A percentile compares a stretch with the other conserved stretches of the same genome.
Evolutionary conservation across 805 yeast genomes (phyloP).

Genomic region (Wickerhamomyces xylosicus): DNA sequence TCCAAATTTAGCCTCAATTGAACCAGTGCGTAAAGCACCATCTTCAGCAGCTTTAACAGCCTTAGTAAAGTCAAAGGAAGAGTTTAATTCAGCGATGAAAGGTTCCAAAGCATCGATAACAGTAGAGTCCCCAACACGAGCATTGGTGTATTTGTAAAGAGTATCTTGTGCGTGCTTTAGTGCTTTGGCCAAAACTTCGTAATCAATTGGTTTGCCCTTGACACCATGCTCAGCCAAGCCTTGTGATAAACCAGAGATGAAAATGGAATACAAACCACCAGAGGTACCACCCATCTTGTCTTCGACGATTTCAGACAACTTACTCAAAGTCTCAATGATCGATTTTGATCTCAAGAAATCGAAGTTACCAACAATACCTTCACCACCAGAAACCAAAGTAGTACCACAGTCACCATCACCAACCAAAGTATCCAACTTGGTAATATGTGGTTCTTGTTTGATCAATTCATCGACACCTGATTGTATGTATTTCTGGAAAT

Average conservation of each 20-base stretch:
- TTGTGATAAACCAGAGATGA: constrained; percentile 63
- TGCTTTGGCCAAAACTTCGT: constrained; percentile 34
- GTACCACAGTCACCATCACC: constrained; percentile 99
- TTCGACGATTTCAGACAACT: constrained; percentile 76
- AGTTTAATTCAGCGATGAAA: constrained; percentile 53
- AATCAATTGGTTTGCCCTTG: constrained; percentile 20
- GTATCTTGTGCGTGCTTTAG: constrained; percentile 54
- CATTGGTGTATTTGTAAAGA: constrained; percentile 77
- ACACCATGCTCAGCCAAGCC: constrained; percentile 26
- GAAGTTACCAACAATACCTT: constrained; percentile 52
- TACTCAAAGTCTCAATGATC: constrained; percentile 47
- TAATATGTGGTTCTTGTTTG: constrained; percentile 71
- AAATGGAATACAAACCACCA: constrained; percentile 87
- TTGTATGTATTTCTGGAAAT: constrained; percentile 26
- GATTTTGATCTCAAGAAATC: constrained; percentile 28
- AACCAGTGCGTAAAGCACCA: constrained; percentile 71
- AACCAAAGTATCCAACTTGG: constrained; percentile 76
- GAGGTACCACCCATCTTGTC: constrained; percentile 96
- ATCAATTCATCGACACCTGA: constrained; percentile 43
- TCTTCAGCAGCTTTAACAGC: constrained; percentile 63
- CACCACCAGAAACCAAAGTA: constrained; percentile 75
- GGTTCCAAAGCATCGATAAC: constrained; percentile 85
- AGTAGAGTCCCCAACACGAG: constrained; percentile 83
- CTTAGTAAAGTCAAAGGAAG: constrained; percentile 37
- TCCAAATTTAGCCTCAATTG: constrained; percentile 78